Base-by-base conservation (phyloP, 768 basidiomycete genomes). In the Pleurotus giganteus region DNA sequence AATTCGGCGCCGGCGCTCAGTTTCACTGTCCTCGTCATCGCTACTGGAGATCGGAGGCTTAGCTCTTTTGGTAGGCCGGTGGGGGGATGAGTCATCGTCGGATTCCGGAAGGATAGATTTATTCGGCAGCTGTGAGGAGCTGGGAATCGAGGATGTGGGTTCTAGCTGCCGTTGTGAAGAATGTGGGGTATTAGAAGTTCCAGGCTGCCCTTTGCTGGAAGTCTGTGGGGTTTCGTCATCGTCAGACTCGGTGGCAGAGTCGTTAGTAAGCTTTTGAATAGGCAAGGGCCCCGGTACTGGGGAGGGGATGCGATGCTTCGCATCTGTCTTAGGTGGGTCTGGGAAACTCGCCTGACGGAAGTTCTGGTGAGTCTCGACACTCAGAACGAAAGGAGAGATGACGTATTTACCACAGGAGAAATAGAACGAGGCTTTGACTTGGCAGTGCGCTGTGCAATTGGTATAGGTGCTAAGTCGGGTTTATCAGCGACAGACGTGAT, bases 21-120 rank as follows among this genome's bases (percentile, higher is more conserved):
- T 74, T 58, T 84, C 85, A 62, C 84, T 87, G 61, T 86, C 84
- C 47, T 80, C 79, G 53, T 83, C 81, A 56, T 76, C 77, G 15
- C 75, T 74, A 19, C 72, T 65, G 37, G 58, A 60, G 31, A 56
- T 63, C 23, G 69, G 61, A 60, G 78, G 68, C 60, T 82, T 69
- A 56, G 72, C 72, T 71, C 86, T 85, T 66, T 83, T 82, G 6
- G 69, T 65, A 24, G 77, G 76, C 26, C 72, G 71, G 23, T 60
- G 63, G n/a, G 82, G 77, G n/a, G 82, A 79, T 3, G 80, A 77
- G 54, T 83, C 81, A 8, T 81, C 72, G 58, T 79, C 80, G 34
- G 74, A 73, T 32, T 69, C 70, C 27, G 62, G 65, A 32, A 57
- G 39, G 19, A 17, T 9, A n/a, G 57, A 55, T 63, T 70, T 36